A percentile compares a stretch with the other conserved stretches of the same genome.
phyloP scores from a whole-genome alignment of 129 eudicot species.

The Scalesia atractyloides region DNA sequence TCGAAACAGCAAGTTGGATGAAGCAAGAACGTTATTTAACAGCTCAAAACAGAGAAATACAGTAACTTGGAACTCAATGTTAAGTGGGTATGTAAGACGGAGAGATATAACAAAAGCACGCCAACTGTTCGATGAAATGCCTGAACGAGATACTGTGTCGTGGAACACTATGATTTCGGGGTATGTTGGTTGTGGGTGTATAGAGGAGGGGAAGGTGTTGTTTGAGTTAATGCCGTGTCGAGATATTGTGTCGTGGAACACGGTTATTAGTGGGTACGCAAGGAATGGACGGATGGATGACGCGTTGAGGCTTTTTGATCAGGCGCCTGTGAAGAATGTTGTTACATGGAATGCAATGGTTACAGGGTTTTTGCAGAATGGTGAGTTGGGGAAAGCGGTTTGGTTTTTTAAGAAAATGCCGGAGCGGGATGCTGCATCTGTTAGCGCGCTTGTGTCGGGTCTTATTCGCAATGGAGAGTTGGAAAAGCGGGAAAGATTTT shows the following conservation, averaged over 20 bases:
- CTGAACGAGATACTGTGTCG: slow-evolving; percentile 58
- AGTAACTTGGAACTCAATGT: slow-evolving; percentile 75
- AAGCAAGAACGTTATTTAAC: slow-evolving; percentile 58
- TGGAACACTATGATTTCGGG: slow-evolving; percentile 80
- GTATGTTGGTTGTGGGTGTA: slow-evolving; percentile 49
- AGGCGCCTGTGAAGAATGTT: slow-evolving; percentile 49
- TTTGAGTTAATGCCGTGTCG: slow-evolving; percentile 63
- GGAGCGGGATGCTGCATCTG: slow-evolving; percentile 53
- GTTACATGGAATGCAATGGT: slow-evolving; percentile 77
- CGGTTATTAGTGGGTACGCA: slow-evolving; percentile 79
- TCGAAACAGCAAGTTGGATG: slow-evolving; percentile 40
- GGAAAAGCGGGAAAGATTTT: slow-evolving; percentile 55
- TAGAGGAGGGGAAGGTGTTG: slow-evolving; percentile 55
- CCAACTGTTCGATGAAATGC: slow-evolving; percentile 67
- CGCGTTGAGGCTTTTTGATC: slow-evolving; percentile 54
- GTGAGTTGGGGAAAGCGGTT: slow-evolving; percentile 55
- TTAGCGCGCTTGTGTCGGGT: slow-evolving; percentile 67
- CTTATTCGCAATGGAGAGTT: slow-evolving; percentile 57
- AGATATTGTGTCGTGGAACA: slow-evolving; percentile 78
- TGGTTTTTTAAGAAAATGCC: slow-evolving; percentile 65
- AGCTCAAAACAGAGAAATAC: slow-evolving; percentile 46
- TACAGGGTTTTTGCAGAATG: slow-evolving; percentile 63
- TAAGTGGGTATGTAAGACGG: slow-evolving; percentile 63
- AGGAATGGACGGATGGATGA: slow-evolving; percentile 61
- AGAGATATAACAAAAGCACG: slow-evolving; percentile 61